phyloP scores from a whole-genome alignment of 2,329 filamentous ascomycete genomes.

The Mycogone perniciosa region DNA sequence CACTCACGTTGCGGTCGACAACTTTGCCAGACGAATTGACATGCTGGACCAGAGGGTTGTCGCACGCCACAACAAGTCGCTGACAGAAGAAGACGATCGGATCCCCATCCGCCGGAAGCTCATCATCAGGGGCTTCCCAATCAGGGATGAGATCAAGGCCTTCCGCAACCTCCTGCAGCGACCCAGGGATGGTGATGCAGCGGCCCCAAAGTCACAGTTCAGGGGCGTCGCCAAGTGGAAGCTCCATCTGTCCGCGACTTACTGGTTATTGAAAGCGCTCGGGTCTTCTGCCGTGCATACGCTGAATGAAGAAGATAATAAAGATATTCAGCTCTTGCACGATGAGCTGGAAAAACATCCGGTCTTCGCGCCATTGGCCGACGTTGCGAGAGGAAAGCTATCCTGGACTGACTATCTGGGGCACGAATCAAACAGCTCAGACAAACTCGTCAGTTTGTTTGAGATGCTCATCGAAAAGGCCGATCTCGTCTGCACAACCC shows the following conservation, averaged over 20 bases:
- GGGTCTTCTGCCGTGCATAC: not conserved
- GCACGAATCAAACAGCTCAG: not conserved
- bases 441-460: not conserved
- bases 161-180: not conserved
- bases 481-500: slow-evolving; percentile 14
- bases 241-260: slow-evolving; percentile 10
- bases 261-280: slow-evolving; percentile 13
- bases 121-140: not conserved
- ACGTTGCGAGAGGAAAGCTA: slow-evolving; percentile 2
- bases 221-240: slow-evolving; percentile 9
- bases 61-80: not conserved
- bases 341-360: not conserved
- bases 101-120: not conserved
- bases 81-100: too few relatives aligned
- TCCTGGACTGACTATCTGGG: not conserved
- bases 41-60: not conserved
- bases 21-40: slow-evolving; percentile 6
- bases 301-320: slow-evolving; percentile 6
- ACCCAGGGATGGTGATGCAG: not conserved
- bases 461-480: slow-evolving; percentile 1
- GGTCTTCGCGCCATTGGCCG: not conserved
- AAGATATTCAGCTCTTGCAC: slow-evolving; percentile 3
- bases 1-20: not conserved
- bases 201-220: not conserved
- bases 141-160: not conserved